Evolutionary conservation across 768 basidiomycete species (phyloP).

Genomic region (Mycena metata): DNA sequence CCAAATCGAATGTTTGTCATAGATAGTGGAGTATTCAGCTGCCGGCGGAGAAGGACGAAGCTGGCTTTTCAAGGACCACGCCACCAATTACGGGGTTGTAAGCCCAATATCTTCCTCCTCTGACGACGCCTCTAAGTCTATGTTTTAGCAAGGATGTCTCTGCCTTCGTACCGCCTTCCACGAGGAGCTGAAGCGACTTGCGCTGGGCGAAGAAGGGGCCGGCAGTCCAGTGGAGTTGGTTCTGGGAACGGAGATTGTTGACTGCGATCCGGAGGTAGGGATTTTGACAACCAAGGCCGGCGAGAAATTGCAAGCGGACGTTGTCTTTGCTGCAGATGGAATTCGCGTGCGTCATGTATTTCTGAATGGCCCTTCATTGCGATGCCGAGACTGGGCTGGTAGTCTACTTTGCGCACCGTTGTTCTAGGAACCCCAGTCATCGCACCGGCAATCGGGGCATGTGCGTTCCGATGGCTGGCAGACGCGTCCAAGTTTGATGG

Average conservation of each 20-base stretch:
- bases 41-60: background rate
- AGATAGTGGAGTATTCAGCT: background rate
- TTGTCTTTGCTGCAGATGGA: conserved; percentile 14
- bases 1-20: background rate
- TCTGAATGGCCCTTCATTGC: background rate
- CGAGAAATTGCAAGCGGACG: conserved; percentile 17
- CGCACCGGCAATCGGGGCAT: conserved; percentile 1
- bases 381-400: background rate
- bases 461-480: conserved; percentile 20
- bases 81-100: background rate
- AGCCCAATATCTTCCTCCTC: background rate
- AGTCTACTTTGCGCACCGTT: conserved; percentile 23
- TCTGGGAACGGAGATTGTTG: conserved; percentile 5
- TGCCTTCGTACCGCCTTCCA: conserved; percentile 7
- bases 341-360: background rate
- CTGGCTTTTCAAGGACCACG: conserved; percentile 7
- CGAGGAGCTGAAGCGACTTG: conserved; percentile 10
- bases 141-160: conserved; percentile 7
- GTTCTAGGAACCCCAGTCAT: conserved; percentile 16
- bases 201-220: background rate
- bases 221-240: background rate
- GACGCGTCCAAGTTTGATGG: conserved; percentile 20
- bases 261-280: conserved; percentile 11
- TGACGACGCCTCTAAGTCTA: background rate
- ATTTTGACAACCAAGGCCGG: background rate